Base-by-base conservation (phyloP, 2,329 filamentous ascomycete genomes). In the Macroventuria anomochaeta region DNA sequence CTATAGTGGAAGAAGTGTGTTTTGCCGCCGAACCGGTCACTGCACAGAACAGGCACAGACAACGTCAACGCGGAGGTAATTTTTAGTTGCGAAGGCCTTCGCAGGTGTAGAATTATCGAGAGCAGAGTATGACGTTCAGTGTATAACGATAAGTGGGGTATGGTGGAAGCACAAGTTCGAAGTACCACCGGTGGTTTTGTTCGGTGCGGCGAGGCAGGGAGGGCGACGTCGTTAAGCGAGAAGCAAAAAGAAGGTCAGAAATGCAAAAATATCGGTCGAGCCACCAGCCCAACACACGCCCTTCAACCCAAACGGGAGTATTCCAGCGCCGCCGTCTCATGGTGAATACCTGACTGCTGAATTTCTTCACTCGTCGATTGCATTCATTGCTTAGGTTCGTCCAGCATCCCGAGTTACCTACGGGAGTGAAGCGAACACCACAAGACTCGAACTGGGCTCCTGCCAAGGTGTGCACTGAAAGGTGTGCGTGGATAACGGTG, bases 361-460 rank as follows among this genome's bases (percentile, higher is more conserved):
- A 75, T 75, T 75, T 64, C 73, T 76, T 75, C 73, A 72, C 73
- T 76, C 67, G 64, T 71, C 72, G 46, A 40, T 75, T 71, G 71
- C 64, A 67, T 70, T 73, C 73, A 76, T 76, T 75, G 73, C 73
- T 76, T 74, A 76, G 64, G 70, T 65, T 64, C 72, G 61, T 66
- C 71, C 73, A 75, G 72, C 72, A 74, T 75, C 73, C 62, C 62
- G 60, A 62, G 72, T 75, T 76, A 75, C 73, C 73, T 62, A 56
- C 61, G 61, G 63, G 73, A 75, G 73, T 76, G 71, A 68, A 65
- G 50, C 64, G 70, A 60, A 68, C 71, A 72, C 72, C 72, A 74
- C 64, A 64, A 65, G 72, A 73, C 70, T 76, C 73, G 73, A 75
- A 75, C 72, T 71, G 72, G 73, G 72, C 73, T 73, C 72, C 69